Evolutionary conservation across 164 flowering plant genomes (phyloP), one percentile per base, ranked within the genome.

Genomic region (Liriodendron chinense): DNA sequence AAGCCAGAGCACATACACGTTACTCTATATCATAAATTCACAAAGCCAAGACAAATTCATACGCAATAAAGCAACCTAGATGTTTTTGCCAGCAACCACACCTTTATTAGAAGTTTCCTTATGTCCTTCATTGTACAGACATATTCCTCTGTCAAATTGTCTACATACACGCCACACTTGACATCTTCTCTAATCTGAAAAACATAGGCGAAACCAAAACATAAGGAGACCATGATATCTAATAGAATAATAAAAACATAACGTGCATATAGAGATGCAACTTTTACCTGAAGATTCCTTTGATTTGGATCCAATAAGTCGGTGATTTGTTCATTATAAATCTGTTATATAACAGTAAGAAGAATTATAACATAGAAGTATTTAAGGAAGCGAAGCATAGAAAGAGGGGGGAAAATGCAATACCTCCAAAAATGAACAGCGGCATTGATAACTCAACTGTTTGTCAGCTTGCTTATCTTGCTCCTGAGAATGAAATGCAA

Each of bases 371-470:
- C 23, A 47, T 25, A 13, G 61, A 22, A 61, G 61, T 21, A 49
- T 34, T 9, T 1, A 53, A 61, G 6, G 26, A 9, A 64, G 13
- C 10, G 2, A 53, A 59, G 28, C 9, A 12, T 66, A 59, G 25
- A 3, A 34, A 65, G 67, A 48, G 7, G 10, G 43, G 23, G 48
- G 5, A 28, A 64, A 24, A 65, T 50, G 8, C 6, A 49, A 8
- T 71, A 96, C 99, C 99, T 96, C 99, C 65, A 96, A 93, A 82
- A 96, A 92, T 50, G 99, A 96, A 76, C 99, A 96, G 7, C 93
- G 93, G 62, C 98, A 94, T 76, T 90, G 97, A 81, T 94, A 94
- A 56, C 80, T 85, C 48, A 96, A 92, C 74, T 94, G 92, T 77
- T 87, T 87, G 80, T 90, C 97, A 22, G 91, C 82, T 81, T 96